Evolutionary conservation across 768 basidiomycete species (phyloP), one percentile per base, ranked within the genome.

Genomic region (Plicaturopsis crispa): DNA sequence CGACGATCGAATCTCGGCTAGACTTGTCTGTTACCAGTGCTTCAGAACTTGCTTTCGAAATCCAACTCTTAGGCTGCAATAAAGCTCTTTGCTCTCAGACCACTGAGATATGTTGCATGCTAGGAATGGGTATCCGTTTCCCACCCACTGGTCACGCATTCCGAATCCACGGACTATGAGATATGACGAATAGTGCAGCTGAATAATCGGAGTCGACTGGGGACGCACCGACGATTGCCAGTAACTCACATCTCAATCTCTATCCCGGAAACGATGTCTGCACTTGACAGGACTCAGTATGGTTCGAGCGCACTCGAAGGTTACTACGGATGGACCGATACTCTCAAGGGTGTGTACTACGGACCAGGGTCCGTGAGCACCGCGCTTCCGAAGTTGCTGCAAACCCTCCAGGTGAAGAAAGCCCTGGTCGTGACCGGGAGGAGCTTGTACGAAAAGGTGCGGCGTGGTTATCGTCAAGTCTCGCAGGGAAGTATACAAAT

Each of bases 391-490:
- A 72, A 72, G 50, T 57, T 87, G 11, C 61, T 85, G 41, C 46
- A 67, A 17, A 55, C 53, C 6, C 49, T 87, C 24, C 71, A 69
- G 17, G 73, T 66, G 20, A 75, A 67, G 52, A 84, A 74, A 56
- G 86, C 77, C 3, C 55, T 88, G 20, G 54, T 88, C 38, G 70
- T 88, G 33, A 88, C 86, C 3, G 84, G 86, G 20, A 78, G 62
- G 51, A 82, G 73, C 41, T 65, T 89, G 22, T 59, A 73, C 41
- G 60, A 73, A 17, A 86, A 86, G 74, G 83, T 73, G 16, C 22
- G 48, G 34, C 21, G 36, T 16, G 33, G 19, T 24, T n/a, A 2
- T 37, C 12, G 8, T 31, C 28, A 14, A 14, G 14, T 23, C 30
- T 23, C 17, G 16, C 38, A 32, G 7, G 26, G 20, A 18, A 14